These are phyloP conservation scores for Thalassia testudinum DNA, from an alignment of 116 monocot species.

Conservation along the genomic window DNA sequence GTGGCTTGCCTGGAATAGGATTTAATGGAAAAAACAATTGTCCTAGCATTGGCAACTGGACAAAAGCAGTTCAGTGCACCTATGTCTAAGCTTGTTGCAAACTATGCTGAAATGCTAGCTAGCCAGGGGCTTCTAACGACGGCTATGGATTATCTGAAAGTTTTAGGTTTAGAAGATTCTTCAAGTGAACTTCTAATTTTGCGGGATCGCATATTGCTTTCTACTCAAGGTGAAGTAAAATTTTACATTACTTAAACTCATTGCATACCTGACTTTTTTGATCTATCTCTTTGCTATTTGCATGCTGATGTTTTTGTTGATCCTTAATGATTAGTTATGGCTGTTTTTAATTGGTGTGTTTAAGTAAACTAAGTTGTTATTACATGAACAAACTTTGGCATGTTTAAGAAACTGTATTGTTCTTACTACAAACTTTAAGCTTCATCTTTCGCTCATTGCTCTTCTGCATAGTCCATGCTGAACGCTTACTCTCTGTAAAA, in stretches of 20 bases:
- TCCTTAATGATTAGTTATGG: no score
- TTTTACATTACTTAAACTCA: background rate
- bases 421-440: no score
- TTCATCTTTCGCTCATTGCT: no score
- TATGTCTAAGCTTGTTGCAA: constrained; percentile 88
- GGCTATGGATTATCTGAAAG: constrained; percentile 90
- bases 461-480: no score
- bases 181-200: constrained; percentile 75
- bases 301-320: no score
- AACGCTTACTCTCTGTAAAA: no score
- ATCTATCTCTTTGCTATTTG: no score
- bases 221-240: constrained; percentile 31
- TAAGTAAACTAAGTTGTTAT: no score
- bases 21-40: constrained; percentile 94
- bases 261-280: no score
- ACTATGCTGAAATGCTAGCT: constrained; percentile 86
- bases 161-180: constrained; percentile 62
- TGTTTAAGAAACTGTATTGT: no score
- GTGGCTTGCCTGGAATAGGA: constrained; percentile 31
- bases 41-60: constrained; percentile 79
- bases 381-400: no score
- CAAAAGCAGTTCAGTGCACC: constrained; percentile 74
- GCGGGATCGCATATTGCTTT: constrained; percentile 64
- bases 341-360: no score
- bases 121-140: constrained; percentile 93